Base-by-base conservation (phyloP, 805 yeast genomes). In the Ogataea allantospora region DNA sequence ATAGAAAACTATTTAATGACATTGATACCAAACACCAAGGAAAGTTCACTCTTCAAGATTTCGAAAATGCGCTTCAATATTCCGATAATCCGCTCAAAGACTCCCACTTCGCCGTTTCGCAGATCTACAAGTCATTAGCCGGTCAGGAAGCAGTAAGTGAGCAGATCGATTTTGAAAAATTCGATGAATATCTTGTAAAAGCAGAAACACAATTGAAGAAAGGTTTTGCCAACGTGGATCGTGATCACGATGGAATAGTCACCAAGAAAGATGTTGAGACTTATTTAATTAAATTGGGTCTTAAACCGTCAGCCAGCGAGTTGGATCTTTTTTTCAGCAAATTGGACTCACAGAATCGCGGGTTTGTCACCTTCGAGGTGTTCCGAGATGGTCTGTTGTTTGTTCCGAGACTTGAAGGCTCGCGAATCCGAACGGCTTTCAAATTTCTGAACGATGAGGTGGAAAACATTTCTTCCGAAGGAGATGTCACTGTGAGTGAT, bases 1-100 rank as follows among this genome's bases (percentile, higher is more conserved):
- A 2, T 93, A 93, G 63, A 95, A 93, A 8, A 99, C 99, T 33
- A 99, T 99, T 49, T 46, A 97, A 91, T 65, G 99, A 93, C 65
- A 70, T 91, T 26, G 77, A 88, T 48, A 85, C 62, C 12, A 46
- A 63, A 16, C 58, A 67, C 15, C 57, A 60, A n/a, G 83, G 83
- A 1, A 68, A 65, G 41, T 65, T 78, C 37, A 68, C 77, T 1
- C 55, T 73, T 6, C 57, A 60, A 24, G 78, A 74, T 38, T 75
- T 76, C 53, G 65, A 66, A 37, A 50, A 58, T 23, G 78, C 79
- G 6, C 57, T 75, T 38, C 59, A 62, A 38, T 45, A 59, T 17
- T 52, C 71, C 25, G 70, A 80, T 39, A 88, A 84, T 57, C 95
- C 91, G 1, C 63, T 84, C 15, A 75, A 75, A 33, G 68, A 77